Evolutionary conservation across 2,329 filamentous ascomycete species (phyloP), one percentile per base, ranked within the genome.

Genomic region (Xylariales sp.): DNA sequence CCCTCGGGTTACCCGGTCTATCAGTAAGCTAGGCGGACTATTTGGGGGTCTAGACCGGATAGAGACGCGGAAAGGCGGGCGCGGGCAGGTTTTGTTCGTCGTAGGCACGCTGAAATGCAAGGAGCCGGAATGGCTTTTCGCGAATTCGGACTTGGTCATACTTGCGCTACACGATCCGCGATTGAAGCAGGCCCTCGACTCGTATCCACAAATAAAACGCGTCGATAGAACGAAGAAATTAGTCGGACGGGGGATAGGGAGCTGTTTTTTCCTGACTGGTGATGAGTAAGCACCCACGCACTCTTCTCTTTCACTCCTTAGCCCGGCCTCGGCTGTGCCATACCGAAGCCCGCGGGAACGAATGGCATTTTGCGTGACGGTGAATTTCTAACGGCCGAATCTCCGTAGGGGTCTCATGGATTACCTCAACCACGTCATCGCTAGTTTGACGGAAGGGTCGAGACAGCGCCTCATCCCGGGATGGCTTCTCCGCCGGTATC

Each of bases 111-210:
- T 58, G 39, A 39, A 30, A 46, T 43, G 34, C 55, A 18, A 28
- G 14, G 36, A 23, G 36, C 55, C 12, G 32, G 18, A n/a, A 34
- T 60, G 58, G 58, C 45, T 61, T 34, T 52, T 36, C 28, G 46
- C 5, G 3, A n/a, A 52, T 5, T 39, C 28, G 6, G 45, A 36
- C 14, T n/a, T 49, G 4, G 58, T 36, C 2, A 14, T 61, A 9
- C 58, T 49, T 14, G 3, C 12, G 8, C 45, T 52, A 14, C 16
- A 52, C n/a, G 46, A 52, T 49, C 58, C 48, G 8, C 30, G 48
- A 50, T 10, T 50, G 14, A 30, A 3, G 23, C 45, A 9, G 7
- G 45, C 45, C 7, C 45, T 39, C 36, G 36, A 39, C 23, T 10
- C 39, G 12, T 5, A 9, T 39, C 36, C 9, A 41, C 2, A 4